Evolutionary conservation across 2,329 filamentous ascomycete species (phyloP), one percentile per base, ranked within the genome.

Genomic region (Paraconiothyrium brasiliense): DNA sequence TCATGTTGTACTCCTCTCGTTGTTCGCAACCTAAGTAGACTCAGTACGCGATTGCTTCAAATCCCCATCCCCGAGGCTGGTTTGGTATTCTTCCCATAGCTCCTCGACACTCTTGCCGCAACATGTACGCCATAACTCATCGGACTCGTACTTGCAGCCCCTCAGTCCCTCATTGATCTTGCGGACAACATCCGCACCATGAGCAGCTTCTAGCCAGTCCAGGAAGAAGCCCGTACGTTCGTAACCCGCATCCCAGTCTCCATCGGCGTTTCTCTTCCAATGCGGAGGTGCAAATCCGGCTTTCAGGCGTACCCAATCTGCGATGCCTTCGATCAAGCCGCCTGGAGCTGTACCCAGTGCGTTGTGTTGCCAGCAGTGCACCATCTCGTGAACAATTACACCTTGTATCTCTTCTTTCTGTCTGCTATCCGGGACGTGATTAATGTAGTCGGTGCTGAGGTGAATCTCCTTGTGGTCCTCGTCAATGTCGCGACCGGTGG

Each of bases 391-490:
- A 1, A 91, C 90, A 22, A 98, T 78, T 0, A 98, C 93, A 44
- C 95, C 95, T 20, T 87, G 81, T 61, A 97, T 88, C 80, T 98
- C 93, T 43, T 84, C 78, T 64, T 71, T 78, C 41, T 63, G 69
- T 14, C 77, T 67, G 4, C 67, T 63, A 22, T 74, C 71, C 0
- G 84, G 60, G 0, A 82, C 72, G 13, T 66, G 54, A 2, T 76
- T 72, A 68, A 97, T 88, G 81, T 97, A 97, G 50, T 85, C 81
- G 1, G 94, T 87, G 16, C 89, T 93, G 78, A 98, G 85, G 80
- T 97, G 93, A 65, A 97, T 95, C 77, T 97, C 93, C 75, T 97
- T 97, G 83, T 97, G 93, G 73, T 95, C 91, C 63, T 84, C 69
- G 79, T 97, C 94, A 11, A 96, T 85, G 43, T 93, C 90, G 10